Evolutionary conservation across 78 protist species (phyloP), one percentile per base, ranked within the genome.

Genomic region (Paulinella micropora): DNA sequence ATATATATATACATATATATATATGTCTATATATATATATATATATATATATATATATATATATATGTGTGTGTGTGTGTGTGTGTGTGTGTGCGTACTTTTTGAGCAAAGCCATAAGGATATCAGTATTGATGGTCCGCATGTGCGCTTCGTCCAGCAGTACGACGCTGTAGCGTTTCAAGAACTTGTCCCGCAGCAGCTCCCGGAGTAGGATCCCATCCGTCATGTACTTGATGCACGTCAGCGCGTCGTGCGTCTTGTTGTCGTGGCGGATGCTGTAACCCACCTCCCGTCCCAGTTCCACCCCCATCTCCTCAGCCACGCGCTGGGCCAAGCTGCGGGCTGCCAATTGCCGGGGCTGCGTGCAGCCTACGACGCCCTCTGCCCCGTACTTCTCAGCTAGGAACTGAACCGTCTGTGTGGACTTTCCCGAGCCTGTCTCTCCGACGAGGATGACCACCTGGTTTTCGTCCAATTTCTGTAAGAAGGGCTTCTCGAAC

Each of bases 401-500:
- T 32, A 98, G 91, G 81, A 94, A 98, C 93, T 97, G 99, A 1
- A 98, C 96, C 28, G 98, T 79, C 90, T 98, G 99, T 36, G 99
- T 98, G 15, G 98, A 94, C 92, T 96, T 96, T 31, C 99, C 98
- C 9, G 94, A 90, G 39, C 98, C 99, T 23, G 98, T 97, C 92
- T 95, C 96, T 0, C 97, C 97, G 37, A 93, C 85, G 81, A 92
- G 88, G 31, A 94, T 89, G 39, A 92, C 73, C 40, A 89, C 87
- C 90, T 92, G 92, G 88, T 89, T 83, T 23, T 90, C 39, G 31
- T 29, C 32, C 39, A 88, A 15, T 3, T 91, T 86, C 36, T 4
- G 67, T 37, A 90, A 4, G 37, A 90, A 34, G 51, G 69, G 89
- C 67, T 86, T 36, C 79, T 87, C 37, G 79, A 90, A 79, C 31